Evolutionary conservation across 2,329 filamentous ascomycete genomes (phyloP), one percentile per base, ranked within the genome.

Genomic region (Aspergillus amoenus): DNA sequence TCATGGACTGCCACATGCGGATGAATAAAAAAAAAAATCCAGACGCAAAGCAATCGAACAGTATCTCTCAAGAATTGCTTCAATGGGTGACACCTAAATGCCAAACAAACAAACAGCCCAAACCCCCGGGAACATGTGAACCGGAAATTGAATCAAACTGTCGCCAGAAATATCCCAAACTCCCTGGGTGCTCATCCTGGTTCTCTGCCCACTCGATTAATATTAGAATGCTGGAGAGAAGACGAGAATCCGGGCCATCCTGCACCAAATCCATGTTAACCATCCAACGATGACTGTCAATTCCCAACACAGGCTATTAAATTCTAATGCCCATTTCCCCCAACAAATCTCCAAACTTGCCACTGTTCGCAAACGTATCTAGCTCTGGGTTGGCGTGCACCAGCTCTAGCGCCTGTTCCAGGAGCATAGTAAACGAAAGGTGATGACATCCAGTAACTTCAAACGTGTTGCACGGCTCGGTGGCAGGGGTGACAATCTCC

Each of bases 301-400:
- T 45, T n/a, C 49, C 53, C 39, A 53, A 15, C 18, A 12, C n/a
- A 18, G 40, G 15, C 47, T 17, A 43, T 22, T 55, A 37, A 42
- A 59, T 30, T n/a, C 34, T 42, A n/a, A 59, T n/a, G 4, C 54
- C 57, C 39, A 66, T 56, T 11, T 57, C 44, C 12, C 22, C 40
- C 50, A 66, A 39, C 18, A 67, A 34, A 13, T 49, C 42, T 32
- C 60, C 62, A 52, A 68, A 51, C 22, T 41, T 51, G 8, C 43
- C 45, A 18, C 65, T 64, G 39, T 65, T 61, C 6, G 54, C 55
- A 24, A 56, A 15, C 2, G 55, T 66, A 47, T 68, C 66, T 44
- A 67, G 55, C 24, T 63, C 58, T 0, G 66, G 64, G 5, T 54
- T 51, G 9, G 43, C 49, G 22, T 62, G 43, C 12, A 63, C 41